Evolutionary conservation across 2,329 filamentous ascomycete species (phyloP).

Genomic region (Alternaria ventricosa): DNA sequence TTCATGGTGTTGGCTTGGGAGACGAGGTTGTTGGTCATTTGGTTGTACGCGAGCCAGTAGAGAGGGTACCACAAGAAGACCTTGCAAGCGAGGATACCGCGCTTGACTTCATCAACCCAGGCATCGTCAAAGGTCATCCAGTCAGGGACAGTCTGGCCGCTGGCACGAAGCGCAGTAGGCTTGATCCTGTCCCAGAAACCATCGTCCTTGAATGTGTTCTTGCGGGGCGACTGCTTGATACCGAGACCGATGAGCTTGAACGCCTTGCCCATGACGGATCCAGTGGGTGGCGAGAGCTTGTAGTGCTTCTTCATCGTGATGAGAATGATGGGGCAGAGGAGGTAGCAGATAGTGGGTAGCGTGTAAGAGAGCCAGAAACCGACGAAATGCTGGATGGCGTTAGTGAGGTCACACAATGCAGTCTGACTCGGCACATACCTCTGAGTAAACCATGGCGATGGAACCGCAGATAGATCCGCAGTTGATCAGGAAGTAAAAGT

Average conservation of each 20-base stretch:
- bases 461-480: constrained; percentile 49
- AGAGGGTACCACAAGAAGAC: constrained; percentile 66
- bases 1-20: constrained; percentile 73
- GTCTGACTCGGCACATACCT: background rate
- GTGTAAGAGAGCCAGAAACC: constrained; percentile 77
- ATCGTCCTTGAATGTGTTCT: constrained; percentile 31
- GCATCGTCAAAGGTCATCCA: constrained; percentile 85
- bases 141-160: constrained; percentile 58
- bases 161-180: constrained; percentile 54
- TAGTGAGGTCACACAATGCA: background rate
- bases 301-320: constrained; percentile 70
- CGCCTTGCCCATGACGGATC: constrained; percentile 73
- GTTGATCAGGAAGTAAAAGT: constrained; percentile 45
- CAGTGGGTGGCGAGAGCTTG: constrained; percentile 69
- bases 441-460: constrained; percentile 47
- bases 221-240: constrained; percentile 26
- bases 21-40: constrained; percentile 69
- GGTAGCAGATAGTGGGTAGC: constrained; percentile 70
- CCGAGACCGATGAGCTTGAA: constrained; percentile 64
- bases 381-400: background rate
- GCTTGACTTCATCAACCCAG: constrained; percentile 78
- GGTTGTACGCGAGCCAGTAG: constrained; percentile 28
- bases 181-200: constrained; percentile 68
- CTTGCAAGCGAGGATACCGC: constrained; percentile 58
- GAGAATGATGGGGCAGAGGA: constrained; percentile 63